These are phyloP conservation scores for Boletus eberwhitei DNA, from an alignment of 768 basidiomycete genomes.

Conservation along the genomic window DNA sequence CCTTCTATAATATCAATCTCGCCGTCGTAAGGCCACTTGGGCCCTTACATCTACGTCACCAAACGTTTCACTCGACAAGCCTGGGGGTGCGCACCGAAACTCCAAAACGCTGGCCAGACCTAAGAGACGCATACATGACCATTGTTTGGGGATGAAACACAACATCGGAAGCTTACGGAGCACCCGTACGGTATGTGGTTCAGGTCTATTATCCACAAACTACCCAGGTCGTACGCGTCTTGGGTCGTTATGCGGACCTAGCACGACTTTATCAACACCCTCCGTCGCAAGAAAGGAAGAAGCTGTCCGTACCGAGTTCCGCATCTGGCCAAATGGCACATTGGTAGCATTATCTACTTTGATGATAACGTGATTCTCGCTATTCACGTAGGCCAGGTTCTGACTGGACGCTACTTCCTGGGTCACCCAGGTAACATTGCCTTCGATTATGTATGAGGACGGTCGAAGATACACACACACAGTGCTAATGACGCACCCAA, in stretches of 20 bases:
- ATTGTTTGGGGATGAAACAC: conserved; percentile 2
- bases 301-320: conserved; percentile 51
- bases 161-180: conserved; percentile 36
- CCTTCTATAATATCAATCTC: conserved; percentile 63
- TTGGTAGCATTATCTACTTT: conserved; percentile 69
- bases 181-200: conserved; percentile 57
- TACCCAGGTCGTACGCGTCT: conserved; percentile 42
- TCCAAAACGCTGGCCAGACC: conserved; percentile 35
- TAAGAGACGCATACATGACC: background rate
- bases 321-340: conserved; percentile 46
- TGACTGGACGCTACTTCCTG: conserved; percentile 43
- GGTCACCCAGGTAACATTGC: conserved; percentile 61
- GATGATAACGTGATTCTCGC: conserved; percentile 61
- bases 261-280: background rate
- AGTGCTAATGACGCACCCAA: conserved; percentile 31
- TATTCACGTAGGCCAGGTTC: conserved; percentile 57
- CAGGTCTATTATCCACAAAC: conserved; percentile 45
- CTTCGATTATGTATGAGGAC: conserved; percentile 29
- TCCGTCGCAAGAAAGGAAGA: background rate
- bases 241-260: conserved; percentile 46
- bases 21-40: conserved; percentile 43
- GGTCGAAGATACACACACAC: background rate
- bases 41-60: conserved; percentile 9
- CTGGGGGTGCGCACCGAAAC: conserved; percentile 18
- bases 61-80: background rate